Base-by-base conservation (phyloP, 2,329 filamentous ascomycete species). In the Hysterium pulicare region DNA sequence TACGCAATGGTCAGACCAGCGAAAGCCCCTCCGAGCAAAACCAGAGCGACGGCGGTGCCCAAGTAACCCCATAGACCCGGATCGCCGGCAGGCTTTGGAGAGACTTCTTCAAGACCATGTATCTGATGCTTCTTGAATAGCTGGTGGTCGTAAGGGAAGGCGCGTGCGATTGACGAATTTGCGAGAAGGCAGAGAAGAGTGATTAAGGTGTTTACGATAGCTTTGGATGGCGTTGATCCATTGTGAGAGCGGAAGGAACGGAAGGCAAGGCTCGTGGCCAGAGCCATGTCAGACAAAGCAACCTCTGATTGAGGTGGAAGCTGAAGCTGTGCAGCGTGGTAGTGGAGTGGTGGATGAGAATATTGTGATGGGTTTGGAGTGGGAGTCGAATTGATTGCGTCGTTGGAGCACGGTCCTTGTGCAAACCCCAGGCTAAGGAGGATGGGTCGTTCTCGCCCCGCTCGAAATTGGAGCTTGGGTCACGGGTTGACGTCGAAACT, bases 1-100 rank as follows among this genome's bases (percentile, higher is more conserved):
- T 71, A 85, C 78, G 87, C 87, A 62, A 93, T 90, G 15, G 93
- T 98, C 67, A 98, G 71, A 24, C 93, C 93, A 8, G 93, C 93
- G 71, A 98, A 98, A 30, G 88, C 89, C 49, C 93, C 93, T 49
- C 93, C 93, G 1, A 87, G 78, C 47, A 97, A 73, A 8, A 97
- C 93, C 43, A 98, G 77, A 19, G 82, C 77, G 46, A 88, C 78
- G 15, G 91, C 94, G 22, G 90, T 76, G 42, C 83, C 75, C 48
- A 93, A 78, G 60, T 96, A 89, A 34, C 91, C 73, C 86, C 87
- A 95, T 53, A 95, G 71, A 38, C 79, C 78, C 6, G 82, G 77
- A 48, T 85, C 83, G 19, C 77, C 71, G 32, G 62, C 41, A 28
- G 47, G 49, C 51, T 63, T 66, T 24, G 64, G 64, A 5, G 54